These are phyloP conservation scores for Fraxinus anomala DNA, from an alignment of 257 asterid genomes.

Conservation along the genomic window DNA sequence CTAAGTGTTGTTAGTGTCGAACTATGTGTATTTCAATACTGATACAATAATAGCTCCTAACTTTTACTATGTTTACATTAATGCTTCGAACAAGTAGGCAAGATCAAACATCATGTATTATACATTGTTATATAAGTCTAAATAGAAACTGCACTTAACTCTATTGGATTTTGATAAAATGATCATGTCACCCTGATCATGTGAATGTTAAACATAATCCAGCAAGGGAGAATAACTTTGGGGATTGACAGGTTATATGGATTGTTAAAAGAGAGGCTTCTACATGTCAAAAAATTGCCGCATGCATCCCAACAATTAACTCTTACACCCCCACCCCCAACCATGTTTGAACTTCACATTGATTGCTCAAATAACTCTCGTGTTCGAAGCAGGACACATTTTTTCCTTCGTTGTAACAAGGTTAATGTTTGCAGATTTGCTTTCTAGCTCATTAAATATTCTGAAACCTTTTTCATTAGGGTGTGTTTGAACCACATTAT, in stretches of 20 bases:
- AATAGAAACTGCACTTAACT: no score
- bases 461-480: background rate
- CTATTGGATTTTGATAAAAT: no score
- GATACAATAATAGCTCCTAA: background rate
- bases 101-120: background rate
- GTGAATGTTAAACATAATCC: background rate
- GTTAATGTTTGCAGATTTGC: background rate
- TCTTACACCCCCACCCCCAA: no score
- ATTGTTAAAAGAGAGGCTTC: background rate
- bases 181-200: background rate
- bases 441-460: background rate
- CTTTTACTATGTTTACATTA: background rate
- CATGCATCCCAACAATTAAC: background rate
- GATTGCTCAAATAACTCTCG: no score
- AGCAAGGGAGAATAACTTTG: background rate
- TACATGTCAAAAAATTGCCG: no score
- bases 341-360: no score
- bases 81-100: background rate
- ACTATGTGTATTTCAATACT: no score
- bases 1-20: no score
- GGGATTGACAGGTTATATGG: background rate
- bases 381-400: no score
- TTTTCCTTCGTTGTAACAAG: no score
- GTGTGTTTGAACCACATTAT: no score
- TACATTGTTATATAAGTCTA: background rate